phyloP scores from a whole-genome alignment of 1,284 basidiomycete genomes.

The Cryptococcus neoformans region DNA sequence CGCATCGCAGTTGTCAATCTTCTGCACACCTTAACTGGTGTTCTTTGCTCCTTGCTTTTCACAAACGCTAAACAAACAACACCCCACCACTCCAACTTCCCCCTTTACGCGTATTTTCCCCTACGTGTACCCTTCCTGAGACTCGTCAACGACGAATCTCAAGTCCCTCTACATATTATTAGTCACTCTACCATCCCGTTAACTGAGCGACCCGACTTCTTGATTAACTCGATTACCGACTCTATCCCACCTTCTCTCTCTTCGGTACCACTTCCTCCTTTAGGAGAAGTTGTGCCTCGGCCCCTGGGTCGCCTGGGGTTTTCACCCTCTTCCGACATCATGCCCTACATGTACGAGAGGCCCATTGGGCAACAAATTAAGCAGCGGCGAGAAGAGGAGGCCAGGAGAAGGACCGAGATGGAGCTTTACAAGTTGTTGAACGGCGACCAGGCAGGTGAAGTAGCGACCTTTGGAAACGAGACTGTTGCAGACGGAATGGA shows the following conservation, averaged over 20 bases:
- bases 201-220: not conserved
- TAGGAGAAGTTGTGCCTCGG: constrained; percentile 15
- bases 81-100: not conserved
- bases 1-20: constrained; percentile 7
- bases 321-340: constrained; percentile 9
- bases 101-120: not conserved
- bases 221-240: not conserved
- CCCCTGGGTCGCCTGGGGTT: constrained; percentile 18
- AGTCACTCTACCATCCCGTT: not conserved
- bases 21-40: constrained; percentile 19
- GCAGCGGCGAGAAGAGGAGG: not conserved
- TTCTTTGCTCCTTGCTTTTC: constrained; percentile 14
- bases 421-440: constrained; percentile 15
- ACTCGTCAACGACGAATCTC: not conserved
- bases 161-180: not conserved
- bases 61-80: not conserved
- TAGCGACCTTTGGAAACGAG: not conserved
- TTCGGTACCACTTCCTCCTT: constrained; percentile 9
- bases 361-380: constrained; percentile 6
- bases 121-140: not conserved
- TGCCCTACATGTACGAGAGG: constrained; percentile 19
- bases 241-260: not conserved
- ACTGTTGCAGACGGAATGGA: constrained; percentile 5
- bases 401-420: constrained; percentile 1
- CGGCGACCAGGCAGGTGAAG: constrained; percentile 2